Evolutionary conservation across 2,329 filamentous ascomycete genomes (phyloP), one percentile per base, ranked within the genome.

Genomic region (Cercospora canescens): DNA sequence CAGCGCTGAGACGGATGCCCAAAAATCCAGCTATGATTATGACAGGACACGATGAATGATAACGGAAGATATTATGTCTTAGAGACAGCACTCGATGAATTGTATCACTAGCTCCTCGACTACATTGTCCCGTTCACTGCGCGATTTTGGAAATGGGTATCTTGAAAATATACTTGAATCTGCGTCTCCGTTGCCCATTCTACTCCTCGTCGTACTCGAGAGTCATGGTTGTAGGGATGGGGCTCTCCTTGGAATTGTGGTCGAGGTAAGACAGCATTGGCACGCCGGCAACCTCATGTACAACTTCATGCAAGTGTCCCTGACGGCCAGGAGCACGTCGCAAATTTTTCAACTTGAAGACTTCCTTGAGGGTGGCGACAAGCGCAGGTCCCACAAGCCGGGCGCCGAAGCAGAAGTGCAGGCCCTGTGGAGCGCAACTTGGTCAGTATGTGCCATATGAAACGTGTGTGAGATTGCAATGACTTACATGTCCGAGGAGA

Each of bases 251-350:
- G 9, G 82, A 76, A 70, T 79, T 82, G 7, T 76, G 76, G 76
- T 85, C 83, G 50, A 86, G 73, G 69, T 85, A 86, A 60, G 80
- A 75, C 71, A 79, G 79, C 77, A 84, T 81, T 59, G 79, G 80
- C 2, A 85, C 77, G 2, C 83, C 83, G 7, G 79, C 82, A 70
- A 85, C 73, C 18, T 83, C 76, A 60, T 82, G 78, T 66, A 84
- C 79, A 0, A 82, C 78, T 11, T 77, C 76, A 2, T 74, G 77
- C 60, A 86, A 84, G 18, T 76, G 68, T 0, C 81, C 81, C 30
- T 73, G 74, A 35, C 70, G 71, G 2, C 80, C 81, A 8, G 67
- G 52, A 1, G 79, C 79, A 39, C 80, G 72, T 8, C 80, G 73
- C 2, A 83, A 11, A 62, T 81, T 80, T 76, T 80, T 81, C 35